phyloP scores from a whole-genome alignment of 495 filamentous ascomycete genomes.

The Xylaria longipes region DNA sequence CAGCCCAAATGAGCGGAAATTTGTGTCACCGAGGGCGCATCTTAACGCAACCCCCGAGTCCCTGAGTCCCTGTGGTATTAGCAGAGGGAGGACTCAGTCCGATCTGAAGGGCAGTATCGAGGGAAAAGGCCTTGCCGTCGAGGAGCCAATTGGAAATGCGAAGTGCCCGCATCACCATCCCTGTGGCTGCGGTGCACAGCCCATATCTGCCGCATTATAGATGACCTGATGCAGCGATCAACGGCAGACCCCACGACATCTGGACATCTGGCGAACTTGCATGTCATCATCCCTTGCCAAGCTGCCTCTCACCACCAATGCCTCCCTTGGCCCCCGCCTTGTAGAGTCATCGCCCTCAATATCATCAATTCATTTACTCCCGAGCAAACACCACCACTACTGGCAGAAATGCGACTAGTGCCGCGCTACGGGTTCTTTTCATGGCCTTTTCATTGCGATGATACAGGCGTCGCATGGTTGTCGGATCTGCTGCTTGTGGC shows the following conservation, averaged over 20 bases:
- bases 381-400: constrained; percentile 1
- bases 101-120: background rate
- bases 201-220: constrained; percentile 9
- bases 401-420: background rate
- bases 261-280: background rate
- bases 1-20: background rate
- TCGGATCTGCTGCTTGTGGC: constrained; percentile 15
- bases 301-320: constrained; percentile 19
- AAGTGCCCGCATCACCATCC: background rate
- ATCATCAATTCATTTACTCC: background rate
- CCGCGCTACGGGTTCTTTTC: background rate
- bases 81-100: background rate
- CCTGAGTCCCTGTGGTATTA: background rate
- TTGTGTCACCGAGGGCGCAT: background rate
- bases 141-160: constrained; percentile 14
- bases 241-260: constrained; percentile 23
- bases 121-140: constrained; percentile 5
- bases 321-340: constrained; percentile 23
- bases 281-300: constrained; percentile 20
- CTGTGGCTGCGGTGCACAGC: constrained; percentile 19
- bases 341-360: background rate
- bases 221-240: constrained; percentile 13
- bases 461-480: background rate
- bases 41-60: background rate
- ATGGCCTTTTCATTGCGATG: background rate